Conservation (phyloP, 208 protist species). For the Acanthamoeba royreba region DNA sequence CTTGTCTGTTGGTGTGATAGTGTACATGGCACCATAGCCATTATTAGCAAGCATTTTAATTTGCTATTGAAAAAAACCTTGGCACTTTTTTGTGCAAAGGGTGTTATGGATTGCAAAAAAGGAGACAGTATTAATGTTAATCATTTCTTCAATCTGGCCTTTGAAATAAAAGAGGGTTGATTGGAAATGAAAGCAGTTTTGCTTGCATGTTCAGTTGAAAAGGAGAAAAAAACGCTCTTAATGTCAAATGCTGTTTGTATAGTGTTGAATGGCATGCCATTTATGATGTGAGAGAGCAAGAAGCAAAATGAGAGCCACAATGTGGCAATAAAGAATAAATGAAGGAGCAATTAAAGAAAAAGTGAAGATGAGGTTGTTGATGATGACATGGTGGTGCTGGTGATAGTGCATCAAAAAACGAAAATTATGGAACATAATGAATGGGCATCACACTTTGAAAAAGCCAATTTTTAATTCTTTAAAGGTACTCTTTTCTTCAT, state of each 20-base stretch:
- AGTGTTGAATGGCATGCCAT: background rate
- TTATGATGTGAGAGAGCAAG: background rate
- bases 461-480: background rate
- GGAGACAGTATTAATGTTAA: too few relatives aligned
- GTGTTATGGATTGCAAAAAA: too few relatives aligned
- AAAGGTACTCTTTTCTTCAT: background rate
- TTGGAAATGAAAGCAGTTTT: too few relatives aligned
- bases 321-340: background rate
- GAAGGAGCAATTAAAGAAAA: background rate
- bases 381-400: background rate
- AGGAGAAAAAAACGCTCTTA: background rate
- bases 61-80: too few relatives aligned
- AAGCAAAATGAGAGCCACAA: background rate
- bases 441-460: background rate
- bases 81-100: too few relatives aligned
- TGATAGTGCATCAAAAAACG: background rate
- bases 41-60: too few relatives aligned
- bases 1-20: too few relatives aligned
- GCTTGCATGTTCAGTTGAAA: too few relatives aligned
- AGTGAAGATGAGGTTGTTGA: background rate
- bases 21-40: too few relatives aligned
- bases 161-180: too few relatives aligned
- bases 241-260: background rate
- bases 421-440: too few relatives aligned
- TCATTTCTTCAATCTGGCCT: too few relatives aligned